Conservation (phyloP, 1,284 basidiomycete genomes). For the Sanghuangporus sanghuang region DNA sequence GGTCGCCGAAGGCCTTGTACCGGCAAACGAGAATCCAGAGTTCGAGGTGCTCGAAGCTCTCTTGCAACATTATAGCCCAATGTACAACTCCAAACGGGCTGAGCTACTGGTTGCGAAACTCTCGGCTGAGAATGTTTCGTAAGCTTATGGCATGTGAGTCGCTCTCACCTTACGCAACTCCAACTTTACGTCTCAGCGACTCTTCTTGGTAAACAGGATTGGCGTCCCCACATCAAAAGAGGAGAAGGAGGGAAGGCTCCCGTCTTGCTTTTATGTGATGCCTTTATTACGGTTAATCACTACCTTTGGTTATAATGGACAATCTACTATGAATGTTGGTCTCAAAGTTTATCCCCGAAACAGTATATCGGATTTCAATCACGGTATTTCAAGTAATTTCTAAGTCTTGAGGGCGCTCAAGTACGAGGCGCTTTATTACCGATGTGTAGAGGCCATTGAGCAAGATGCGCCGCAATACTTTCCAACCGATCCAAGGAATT, state of each 20-base stretch:
- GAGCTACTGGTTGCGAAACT: conserved; percentile 45
- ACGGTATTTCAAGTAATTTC: neutral
- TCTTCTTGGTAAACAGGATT: neutral
- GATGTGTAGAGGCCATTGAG: neutral
- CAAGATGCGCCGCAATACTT: neutral
- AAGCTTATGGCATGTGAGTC: neutral
- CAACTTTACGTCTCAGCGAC: neutral
- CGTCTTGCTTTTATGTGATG: neutral
- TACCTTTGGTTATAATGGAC: neutral
- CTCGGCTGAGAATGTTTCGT: neutral
- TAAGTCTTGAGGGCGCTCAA: neutral
- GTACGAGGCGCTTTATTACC: neutral
- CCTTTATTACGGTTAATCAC: neutral
- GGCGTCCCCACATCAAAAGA: neutral
- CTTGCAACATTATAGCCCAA: conserved; percentile 44
- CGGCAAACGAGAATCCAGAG: conserved; percentile 21
- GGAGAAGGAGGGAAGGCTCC: neutral
- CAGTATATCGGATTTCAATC: neutral
- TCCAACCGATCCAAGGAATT: neutral
- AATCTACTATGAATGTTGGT: neutral
- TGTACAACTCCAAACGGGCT: conserved; percentile 43
- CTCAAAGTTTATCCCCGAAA: neutral
- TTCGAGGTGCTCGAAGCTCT: conserved; percentile 58
- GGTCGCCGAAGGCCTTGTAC: conserved; percentile 2
- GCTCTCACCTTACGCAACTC: neutral